These are phyloP conservation scores for Lachnellula hyalina DNA, from an alignment of 2,329 filamentous ascomycete genomes.

Conservation along the genomic window DNA sequence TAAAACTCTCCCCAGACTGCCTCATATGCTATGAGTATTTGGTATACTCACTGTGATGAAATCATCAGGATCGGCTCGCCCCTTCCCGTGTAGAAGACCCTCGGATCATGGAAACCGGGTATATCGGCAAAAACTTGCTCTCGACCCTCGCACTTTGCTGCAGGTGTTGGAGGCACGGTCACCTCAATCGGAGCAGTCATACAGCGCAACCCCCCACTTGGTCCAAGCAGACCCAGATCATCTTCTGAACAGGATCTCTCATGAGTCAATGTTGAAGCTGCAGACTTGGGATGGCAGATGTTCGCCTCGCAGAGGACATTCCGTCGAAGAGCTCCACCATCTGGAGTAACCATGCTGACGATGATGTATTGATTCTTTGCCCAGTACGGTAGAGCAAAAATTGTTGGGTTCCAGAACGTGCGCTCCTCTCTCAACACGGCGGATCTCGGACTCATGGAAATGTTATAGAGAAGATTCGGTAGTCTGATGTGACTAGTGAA, in stretches of 20 bases:
- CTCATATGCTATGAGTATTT: conserved; percentile 15
- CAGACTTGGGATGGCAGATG: conserved; percentile 28
- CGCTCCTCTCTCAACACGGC: conserved; percentile 19
- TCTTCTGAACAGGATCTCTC: conserved; percentile 29
- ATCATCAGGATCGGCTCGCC: conserved; percentile 36
- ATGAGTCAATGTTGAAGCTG: conserved; percentile 10
- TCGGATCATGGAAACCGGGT: conserved; percentile 37
- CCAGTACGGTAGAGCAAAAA: conserved; percentile 36
- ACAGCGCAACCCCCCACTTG: conserved; percentile 33
- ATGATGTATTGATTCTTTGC: conserved; percentile 34
- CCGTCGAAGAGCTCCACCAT: conserved; percentile 32
- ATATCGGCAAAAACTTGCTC: conserved; percentile 33
- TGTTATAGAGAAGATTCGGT: conserved; percentile 31
- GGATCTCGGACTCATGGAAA: conserved; percentile 29
- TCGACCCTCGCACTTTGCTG: conserved; percentile 31
- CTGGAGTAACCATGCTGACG: conserved; percentile 32
- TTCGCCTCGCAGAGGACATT: conserved; percentile 37
- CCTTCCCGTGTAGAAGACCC: conserved; percentile 36
- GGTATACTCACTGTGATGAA: conserved; percentile 31
- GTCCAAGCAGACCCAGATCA: conserved; percentile 31
- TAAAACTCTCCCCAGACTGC: not conserved
- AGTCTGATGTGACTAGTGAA: conserved; percentile 34
- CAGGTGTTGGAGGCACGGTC: conserved; percentile 35
- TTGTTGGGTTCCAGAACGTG: conserved; percentile 36
- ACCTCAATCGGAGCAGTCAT: conserved; percentile 28